phyloP scores from a whole-genome alignment of 192 early-diverging fungal genomes.

The Coemansia sp. region DNA sequence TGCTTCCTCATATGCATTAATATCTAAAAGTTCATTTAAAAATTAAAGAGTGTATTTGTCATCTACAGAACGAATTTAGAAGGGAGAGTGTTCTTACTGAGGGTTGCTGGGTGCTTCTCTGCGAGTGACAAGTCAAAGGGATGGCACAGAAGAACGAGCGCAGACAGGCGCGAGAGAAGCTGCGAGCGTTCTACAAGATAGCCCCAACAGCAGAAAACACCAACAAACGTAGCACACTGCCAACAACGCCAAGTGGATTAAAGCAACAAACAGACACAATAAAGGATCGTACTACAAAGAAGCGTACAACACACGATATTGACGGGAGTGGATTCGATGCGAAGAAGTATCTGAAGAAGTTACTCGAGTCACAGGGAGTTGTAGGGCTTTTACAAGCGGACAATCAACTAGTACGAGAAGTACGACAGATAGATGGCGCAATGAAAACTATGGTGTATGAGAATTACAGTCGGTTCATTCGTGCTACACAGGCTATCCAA shows the following conservation, averaged over 20 bases:
- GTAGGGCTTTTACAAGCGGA: slow-evolving; percentile 69
- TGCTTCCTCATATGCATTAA: neutral
- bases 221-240: slow-evolving; percentile 10
- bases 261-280: slow-evolving; percentile 4
- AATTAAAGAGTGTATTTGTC: neutral
- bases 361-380: slow-evolving; percentile 67
- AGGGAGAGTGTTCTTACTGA: neutral
- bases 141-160: slow-evolving; percentile 15
- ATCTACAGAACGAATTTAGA: neutral
- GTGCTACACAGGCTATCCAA: slow-evolving; percentile 87
- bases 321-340: slow-evolving; percentile 72
- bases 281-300: neutral
- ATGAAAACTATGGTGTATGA: slow-evolving; percentile 98
- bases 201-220: slow-evolving; percentile 14
- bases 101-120: neutral
- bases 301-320: slow-evolving; percentile 56
- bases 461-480: slow-evolving; percentile 97
- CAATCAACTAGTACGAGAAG: slow-evolving; percentile 55
- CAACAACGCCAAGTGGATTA: slow-evolving; percentile 11
- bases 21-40: no score
- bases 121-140: slow-evolving; percentile 1
- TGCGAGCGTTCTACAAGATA: slow-evolving; percentile 58
- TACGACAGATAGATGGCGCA: slow-evolving; percentile 87
- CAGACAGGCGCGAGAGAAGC: slow-evolving; percentile 29
- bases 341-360: slow-evolving; percentile 74